These are phyloP conservation scores for Golubevia sp. DNA, from an alignment of 1,284 basidiomycete genomes.

Conservation along the genomic window DNA sequence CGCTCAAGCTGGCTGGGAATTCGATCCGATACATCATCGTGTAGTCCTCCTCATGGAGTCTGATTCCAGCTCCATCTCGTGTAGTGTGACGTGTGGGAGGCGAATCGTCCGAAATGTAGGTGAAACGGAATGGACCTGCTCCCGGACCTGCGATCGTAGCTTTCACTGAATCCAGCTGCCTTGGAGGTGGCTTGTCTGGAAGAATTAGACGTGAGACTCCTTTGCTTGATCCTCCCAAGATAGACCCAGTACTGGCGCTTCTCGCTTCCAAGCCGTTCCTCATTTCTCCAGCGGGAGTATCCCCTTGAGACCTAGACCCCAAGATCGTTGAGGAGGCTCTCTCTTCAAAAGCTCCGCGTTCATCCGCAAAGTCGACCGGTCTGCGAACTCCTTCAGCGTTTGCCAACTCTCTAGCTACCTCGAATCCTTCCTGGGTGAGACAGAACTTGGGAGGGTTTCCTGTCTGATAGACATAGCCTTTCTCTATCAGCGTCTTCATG, in stretches of 20 bases:
- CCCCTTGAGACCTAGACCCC: too few species aligned
- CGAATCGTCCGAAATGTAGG: conserved; percentile 4
- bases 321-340: too few species aligned
- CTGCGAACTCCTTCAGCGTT: conserved; percentile 3
- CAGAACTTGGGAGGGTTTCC: conserved; percentile 53
- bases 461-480: conserved; percentile 47
- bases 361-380: not conserved
- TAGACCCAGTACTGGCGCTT: not conserved
- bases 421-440: conserved; percentile 45
- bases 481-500: conserved; percentile 56
- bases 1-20: conserved; percentile 1
- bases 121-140: conserved; percentile 5
- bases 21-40: conserved; percentile 8
- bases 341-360: not conserved
- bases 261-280: not conserved
- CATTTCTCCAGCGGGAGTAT: too few species aligned
- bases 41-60: conserved; percentile 11
- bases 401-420: conserved; percentile 21
- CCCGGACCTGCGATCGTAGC: not conserved
- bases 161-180: not conserved
- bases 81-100: not conserved
- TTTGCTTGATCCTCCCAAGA: not conserved
- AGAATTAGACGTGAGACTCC: not conserved
- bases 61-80: conserved; percentile 1
- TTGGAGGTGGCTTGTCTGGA: not conserved